Conservation (phyloP, 805 yeast species). For the Lipomyces chichibuensis region DNA sequence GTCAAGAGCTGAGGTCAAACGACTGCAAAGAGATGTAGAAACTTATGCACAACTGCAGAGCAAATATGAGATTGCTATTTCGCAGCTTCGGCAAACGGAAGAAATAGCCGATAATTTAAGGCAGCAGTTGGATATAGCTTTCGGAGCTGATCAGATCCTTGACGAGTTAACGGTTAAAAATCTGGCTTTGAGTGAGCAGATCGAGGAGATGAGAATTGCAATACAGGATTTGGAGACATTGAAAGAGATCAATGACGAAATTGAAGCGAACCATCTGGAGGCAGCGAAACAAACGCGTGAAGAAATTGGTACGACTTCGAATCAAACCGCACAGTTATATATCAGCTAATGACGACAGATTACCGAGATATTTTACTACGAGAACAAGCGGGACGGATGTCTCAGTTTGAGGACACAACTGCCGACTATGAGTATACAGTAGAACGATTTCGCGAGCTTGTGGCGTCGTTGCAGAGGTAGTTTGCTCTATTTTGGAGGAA, state of each 20-base stretch:
- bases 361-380: slow-evolving; percentile 27
- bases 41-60: slow-evolving; percentile 9
- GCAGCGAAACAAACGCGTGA: slow-evolving; percentile 50
- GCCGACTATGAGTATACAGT: slow-evolving; percentile 34
- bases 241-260: slow-evolving; percentile 55
- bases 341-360: slow-evolving; percentile 36
- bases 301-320: slow-evolving; percentile 43
- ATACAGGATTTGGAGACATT: slow-evolving; percentile 58
- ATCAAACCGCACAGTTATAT: slow-evolving; percentile 38
- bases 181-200: slow-evolving; percentile 44
- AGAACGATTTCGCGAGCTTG: slow-evolving; percentile 39
- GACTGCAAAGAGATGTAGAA: slow-evolving; percentile 30
- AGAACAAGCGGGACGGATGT: slow-evolving; percentile 25
- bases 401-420: slow-evolving; percentile 22
- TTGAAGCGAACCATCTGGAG: slow-evolving; percentile 52
- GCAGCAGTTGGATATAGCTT: slow-evolving; percentile 43
- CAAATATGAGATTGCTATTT: slow-evolving; percentile 15
- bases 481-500: background rate
- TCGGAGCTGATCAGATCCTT: slow-evolving; percentile 46
- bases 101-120: slow-evolving; percentile 34
- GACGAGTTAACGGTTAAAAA: slow-evolving; percentile 49
- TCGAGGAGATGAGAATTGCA: slow-evolving; percentile 47
- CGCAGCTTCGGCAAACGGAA: slow-evolving; percentile 23
- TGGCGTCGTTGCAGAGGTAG: slow-evolving; percentile 37
- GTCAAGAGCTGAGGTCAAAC: slow-evolving; percentile 31